Evolutionary conservation across 345 rosid species (phyloP).

Genomic region (Diplotaxis tenuifolia): DNA sequence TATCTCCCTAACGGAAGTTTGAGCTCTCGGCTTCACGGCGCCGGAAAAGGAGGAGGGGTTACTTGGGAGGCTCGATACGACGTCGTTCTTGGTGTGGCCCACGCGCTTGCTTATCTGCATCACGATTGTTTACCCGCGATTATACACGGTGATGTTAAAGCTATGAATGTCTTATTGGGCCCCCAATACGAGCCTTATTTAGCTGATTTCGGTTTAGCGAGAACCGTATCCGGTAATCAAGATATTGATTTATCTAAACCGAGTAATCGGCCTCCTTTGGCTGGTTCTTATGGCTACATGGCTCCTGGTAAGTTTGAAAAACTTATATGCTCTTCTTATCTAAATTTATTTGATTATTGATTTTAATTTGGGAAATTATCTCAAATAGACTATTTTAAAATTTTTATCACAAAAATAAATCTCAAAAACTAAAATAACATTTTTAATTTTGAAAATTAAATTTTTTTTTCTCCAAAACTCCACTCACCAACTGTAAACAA

Average conservation of each 20-base stretch:
- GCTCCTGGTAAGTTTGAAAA: constrained; percentile 64
- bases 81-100: constrained; percentile 72
- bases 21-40: constrained; percentile 53
- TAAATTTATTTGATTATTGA: too few species aligned
- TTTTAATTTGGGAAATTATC: neutral
- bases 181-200: constrained; percentile 63
- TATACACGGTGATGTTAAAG: constrained; percentile 83
- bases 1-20: constrained; percentile 70
- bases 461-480: too few species aligned
- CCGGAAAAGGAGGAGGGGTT: constrained; percentile 32
- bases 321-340: neutral
- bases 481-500: too few species aligned
- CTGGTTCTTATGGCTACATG: constrained; percentile 91
- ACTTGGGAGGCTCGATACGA: constrained; percentile 74
- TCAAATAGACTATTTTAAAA: too few species aligned
- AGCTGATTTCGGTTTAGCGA: constrained; percentile 86
- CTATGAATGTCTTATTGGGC: constrained; percentile 69
- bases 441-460: too few species aligned
- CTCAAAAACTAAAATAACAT: too few species aligned
- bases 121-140: constrained; percentile 84
- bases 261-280: constrained; percentile 47
- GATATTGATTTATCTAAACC: constrained; percentile 49
- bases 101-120: constrained; percentile 79
- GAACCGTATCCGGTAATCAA: constrained; percentile 40
- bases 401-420: too few species aligned